Base-by-base conservation (phyloP, 768 basidiomycete species). In the Flagelloscypha sp. region DNA sequence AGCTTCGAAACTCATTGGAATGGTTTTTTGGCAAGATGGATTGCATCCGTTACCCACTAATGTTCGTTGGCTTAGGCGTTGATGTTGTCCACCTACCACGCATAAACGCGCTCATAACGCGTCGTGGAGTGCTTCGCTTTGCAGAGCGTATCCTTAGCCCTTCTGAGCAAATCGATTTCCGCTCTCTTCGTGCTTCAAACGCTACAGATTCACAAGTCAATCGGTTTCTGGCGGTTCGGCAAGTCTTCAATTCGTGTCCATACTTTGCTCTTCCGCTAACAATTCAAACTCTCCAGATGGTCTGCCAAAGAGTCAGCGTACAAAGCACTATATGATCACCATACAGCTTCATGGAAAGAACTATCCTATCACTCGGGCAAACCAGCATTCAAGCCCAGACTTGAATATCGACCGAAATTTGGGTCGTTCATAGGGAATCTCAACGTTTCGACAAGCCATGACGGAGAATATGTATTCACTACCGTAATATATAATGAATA, bases 281-380 rank as follows among this genome's bases (percentile, higher is more conserved):
- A 24, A 41, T 13, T 42, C 18, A 37, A 40, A 12, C 19, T 31
- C 13, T 18, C 3, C 46, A 90, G 87, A 11, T 92, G 85, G 84
- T 66, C 75, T 21, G 70, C 84, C 13, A 92, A 92, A 47, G 88
- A 92, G 56, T 84, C 88, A 0, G 76, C 79, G 0, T 92, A 89
- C 62, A 92, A 92, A 50, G 88, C 87, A 0, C 49, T 88, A 40
- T 86, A 75, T 51, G 86, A 86, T 0, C 20, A 40, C 13, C 50
- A 69, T 27, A 61, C 49, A 21, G 74, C 83, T 12, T 74, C 71
- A 6, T 90, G 87, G 88, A 84, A 85, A 48, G 74, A 88, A 17
- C 54, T 89, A 40, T 69, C 70, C 5, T 84, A 70, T 34, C 50
- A 39, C 33, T 40, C 55, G 21, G 39, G 43, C 20, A 68, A 68